These are phyloP conservation scores for Peronospora tabacina DNA, from an alignment of 352 stramenopile genomes.

Conservation along the genomic window DNA sequence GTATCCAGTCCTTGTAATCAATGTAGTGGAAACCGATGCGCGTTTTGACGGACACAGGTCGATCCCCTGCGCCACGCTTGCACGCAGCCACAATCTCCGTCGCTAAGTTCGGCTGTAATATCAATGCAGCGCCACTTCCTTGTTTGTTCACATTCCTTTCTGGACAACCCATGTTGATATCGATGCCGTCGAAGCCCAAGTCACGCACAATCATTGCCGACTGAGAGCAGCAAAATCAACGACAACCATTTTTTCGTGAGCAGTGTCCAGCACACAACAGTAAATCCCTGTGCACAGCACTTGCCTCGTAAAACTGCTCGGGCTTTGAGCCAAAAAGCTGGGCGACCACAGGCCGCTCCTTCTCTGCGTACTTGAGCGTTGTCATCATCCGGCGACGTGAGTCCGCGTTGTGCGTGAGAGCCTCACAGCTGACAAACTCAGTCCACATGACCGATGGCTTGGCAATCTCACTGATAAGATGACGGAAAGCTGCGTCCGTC, in stretches of 20 bases:
- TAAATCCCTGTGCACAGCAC: neutral
- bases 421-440: conserved; percentile 83
- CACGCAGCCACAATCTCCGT: conserved; percentile 58
- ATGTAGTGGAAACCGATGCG: conserved; percentile 73
- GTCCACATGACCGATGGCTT: conserved; percentile 83
- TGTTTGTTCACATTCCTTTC: conserved; percentile 76
- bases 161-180: conserved; percentile 84
- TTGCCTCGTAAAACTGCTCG: conserved; percentile 77
- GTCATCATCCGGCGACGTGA: conserved; percentile 72
- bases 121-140: conserved; percentile 60
- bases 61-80: conserved; percentile 52
- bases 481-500: conserved; percentile 65
- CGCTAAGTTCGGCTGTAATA: conserved; percentile 50
- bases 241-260: too few species aligned
- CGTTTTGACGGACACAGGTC: conserved; percentile 75
- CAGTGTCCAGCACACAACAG: neutral
- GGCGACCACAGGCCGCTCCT: conserved; percentile 66
- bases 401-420: conserved; percentile 49
- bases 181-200: conserved; percentile 77
- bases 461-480: conserved; percentile 63
- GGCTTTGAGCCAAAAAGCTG: conserved; percentile 85
- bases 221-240: conserved; percentile 18
- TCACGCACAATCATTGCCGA: conserved; percentile 69
- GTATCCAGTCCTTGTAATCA: conserved; percentile 73
- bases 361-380: conserved; percentile 60